Evolutionary conservation across 768 basidiomycete genomes (phyloP).

Genomic region (Amanita inopinata): DNA sequence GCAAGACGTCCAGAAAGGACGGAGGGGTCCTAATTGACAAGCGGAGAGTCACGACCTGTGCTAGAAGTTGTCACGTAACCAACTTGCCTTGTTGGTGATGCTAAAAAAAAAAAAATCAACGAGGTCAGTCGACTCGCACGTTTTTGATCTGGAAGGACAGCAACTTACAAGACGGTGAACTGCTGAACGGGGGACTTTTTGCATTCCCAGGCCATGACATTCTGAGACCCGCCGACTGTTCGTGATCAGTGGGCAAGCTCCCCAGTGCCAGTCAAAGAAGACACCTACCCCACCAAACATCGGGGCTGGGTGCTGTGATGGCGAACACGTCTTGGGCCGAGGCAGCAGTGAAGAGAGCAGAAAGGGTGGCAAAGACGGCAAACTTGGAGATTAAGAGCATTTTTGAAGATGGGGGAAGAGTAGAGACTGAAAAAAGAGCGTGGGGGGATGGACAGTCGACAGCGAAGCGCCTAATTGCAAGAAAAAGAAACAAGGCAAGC

Average conservation of each 20-base stretch:
- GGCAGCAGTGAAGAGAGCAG: background rate
- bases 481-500: background rate
- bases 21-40: slow-evolving; percentile 4
- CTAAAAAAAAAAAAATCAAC: background rate
- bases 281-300: slow-evolving; percentile 7
- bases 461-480: background rate
- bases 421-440: slow-evolving; percentile 8
- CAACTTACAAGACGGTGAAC: slow-evolving; percentile 9
- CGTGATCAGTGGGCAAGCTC: background rate
- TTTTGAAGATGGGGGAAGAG: background rate
- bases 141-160: background rate
- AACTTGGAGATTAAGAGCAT: slow-evolving; percentile 8
- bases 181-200: slow-evolving; percentile 4
- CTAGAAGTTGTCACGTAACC: background rate
- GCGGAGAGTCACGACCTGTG: background rate
- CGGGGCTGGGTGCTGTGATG: slow-evolving; percentile 3
- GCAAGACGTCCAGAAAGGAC: slow-evolving; percentile 8
- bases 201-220: slow-evolving; percentile 9
- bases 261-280: background rate
- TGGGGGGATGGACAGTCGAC: slow-evolving; percentile 3
- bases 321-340: background rate
- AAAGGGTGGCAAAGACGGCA: slow-evolving; percentile 3
- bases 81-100: slow-evolving; percentile 9
- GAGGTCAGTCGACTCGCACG: background rate
- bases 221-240: slow-evolving; percentile 4